Conservation (phyloP, 108 stramenopile genomes). For the Skeletonema menzelii region DNA sequence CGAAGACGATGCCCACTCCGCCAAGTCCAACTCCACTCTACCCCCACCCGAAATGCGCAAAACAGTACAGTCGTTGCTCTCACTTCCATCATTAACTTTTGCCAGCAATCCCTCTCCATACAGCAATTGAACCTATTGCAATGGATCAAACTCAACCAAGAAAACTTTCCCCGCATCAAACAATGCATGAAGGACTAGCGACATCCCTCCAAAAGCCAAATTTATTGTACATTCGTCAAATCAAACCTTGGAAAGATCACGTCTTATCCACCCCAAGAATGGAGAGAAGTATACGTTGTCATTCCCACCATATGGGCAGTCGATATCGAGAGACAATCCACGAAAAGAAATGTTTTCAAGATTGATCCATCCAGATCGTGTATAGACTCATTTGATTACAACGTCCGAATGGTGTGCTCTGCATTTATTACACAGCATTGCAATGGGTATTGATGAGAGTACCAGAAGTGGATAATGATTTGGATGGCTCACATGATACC, state of each 20-base stretch:
- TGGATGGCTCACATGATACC: too few relatives aligned
- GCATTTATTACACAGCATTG: too few relatives aligned
- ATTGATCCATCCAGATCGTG: slow-evolving; percentile 8
- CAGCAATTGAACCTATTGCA: background rate
- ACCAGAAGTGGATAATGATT: too few relatives aligned
- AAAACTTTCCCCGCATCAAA: slow-evolving; percentile 14
- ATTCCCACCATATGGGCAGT: slow-evolving; percentile 23
- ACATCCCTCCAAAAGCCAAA: slow-evolving; percentile 14
- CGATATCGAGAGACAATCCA: slow-evolving; percentile 2
- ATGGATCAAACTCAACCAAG: slow-evolving; percentile 3
- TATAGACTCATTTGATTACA: slow-evolving; percentile 13
- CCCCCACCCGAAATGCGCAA: slow-evolving; percentile 6
- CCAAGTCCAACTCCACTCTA: background rate
- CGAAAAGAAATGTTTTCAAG: slow-evolving; percentile 9
- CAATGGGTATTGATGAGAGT: too few relatives aligned
- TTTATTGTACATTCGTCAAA: slow-evolving; percentile 6
- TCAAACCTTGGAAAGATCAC: slow-evolving; percentile 8
- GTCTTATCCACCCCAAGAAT: background rate
- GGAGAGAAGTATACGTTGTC: slow-evolving; percentile 22
- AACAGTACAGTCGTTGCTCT: slow-evolving; percentile 5
- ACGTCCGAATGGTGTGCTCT: slow-evolving; percentile 6
- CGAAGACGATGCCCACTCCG: background rate
- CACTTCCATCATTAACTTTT: background rate
- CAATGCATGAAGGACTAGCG: slow-evolving; percentile 8
- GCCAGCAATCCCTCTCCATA: background rate